Base-by-base conservation (phyloP, 139 green algal genomes). In the Gonium pectorale region DNA sequence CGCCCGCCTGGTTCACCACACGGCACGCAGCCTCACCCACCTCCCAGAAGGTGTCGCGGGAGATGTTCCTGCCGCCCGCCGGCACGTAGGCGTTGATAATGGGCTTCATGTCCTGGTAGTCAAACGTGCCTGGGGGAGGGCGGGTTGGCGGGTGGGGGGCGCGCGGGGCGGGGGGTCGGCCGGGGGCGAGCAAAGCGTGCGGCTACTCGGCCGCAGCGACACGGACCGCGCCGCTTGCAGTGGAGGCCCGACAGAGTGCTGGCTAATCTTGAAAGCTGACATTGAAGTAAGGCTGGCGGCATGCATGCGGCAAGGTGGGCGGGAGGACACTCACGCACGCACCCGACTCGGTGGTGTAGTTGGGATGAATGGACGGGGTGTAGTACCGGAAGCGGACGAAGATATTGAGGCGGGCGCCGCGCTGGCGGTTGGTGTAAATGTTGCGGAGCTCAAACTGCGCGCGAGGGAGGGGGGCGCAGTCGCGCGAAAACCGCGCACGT, bases 381-480 rank as follows among this genome's bases (percentile, higher is more conserved):
- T 80, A 80, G 74, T 56, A 82, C 13, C 74, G 56, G 40, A 82
- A 82, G 37, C 70, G 70, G 29, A 43, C 0, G n/a, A 82, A 82
- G n/a, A 82, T 82, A 33, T 82, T 82, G 54, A 82, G 15, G 11
- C 74, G 74, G 9, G 74, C 74, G 22, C 74, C 74, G 11, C 59
- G 38, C 74, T 82, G 74, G n/a, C 74, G 74, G 5, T 82, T 35
- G 31, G 54, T 82, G 56, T 82, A 82, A 2, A 82, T n/a, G n/a
- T 82, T 82, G 9, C 74, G 27, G 3, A 82, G 11, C 56, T 82
- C 74, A 43, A 82, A 82, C 72, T 80, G 46, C 60, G 27, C 3
- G 17, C 3, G 29, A 66, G 59, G 17, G 52, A 2, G 59, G 5
- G 29, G 27, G 59, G 8, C 59, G 15, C 35, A 29, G 24, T 66